Base-by-base conservation (phyloP, 768 basidiomycete species). In the Leucogyrophana mollusca region DNA sequence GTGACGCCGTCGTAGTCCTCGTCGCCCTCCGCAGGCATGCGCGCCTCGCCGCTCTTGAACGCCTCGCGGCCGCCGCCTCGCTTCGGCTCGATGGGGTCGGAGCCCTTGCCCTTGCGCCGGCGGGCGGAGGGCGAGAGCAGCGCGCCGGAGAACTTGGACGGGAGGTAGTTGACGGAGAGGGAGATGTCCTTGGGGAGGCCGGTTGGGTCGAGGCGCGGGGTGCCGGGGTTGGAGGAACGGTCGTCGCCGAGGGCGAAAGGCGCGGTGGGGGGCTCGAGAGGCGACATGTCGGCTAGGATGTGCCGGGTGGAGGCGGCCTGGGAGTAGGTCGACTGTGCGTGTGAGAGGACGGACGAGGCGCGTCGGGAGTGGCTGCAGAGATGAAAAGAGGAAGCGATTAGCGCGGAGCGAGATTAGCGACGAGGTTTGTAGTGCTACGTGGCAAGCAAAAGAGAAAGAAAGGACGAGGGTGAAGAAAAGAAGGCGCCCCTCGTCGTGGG, bases 21-120 rank as follows among this genome's bases (percentile, higher is more conserved):
- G 47, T 80, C 79, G 34, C 69, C 70, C 44, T 68, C 66, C 18
- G 60, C 70, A 0, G 73, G 70, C 76, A 84, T 83, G 34, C 83
- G 65, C 1, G 70, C 55, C 50, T 80, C 80, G 17, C 76, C 73
- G 40, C 66, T 69, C 24, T 67, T 70, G 54, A 82, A 83, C 2
- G 86, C 87, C 51, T 86, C 82, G 20, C 83, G 70, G 0, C 87
- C 86, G 13, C 87, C 87, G 32, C 87, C 87, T 27, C 70, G 75
- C 64, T 85, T 85, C 10, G 79, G 81, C 7, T 30, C 27, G 20
- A 8, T 16, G 9, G 63, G 52, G 33, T 65, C 71, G 9, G 53
- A 59, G 22, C 56, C 58, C 56, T 75, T 61, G 57, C 57, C 27
- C 61, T 34, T 57, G 60, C 61, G 50, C 66, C 58, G 37, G 67